Conservation (phyloP, 345 rosid species). For the Syzygium aromaticum region DNA sequence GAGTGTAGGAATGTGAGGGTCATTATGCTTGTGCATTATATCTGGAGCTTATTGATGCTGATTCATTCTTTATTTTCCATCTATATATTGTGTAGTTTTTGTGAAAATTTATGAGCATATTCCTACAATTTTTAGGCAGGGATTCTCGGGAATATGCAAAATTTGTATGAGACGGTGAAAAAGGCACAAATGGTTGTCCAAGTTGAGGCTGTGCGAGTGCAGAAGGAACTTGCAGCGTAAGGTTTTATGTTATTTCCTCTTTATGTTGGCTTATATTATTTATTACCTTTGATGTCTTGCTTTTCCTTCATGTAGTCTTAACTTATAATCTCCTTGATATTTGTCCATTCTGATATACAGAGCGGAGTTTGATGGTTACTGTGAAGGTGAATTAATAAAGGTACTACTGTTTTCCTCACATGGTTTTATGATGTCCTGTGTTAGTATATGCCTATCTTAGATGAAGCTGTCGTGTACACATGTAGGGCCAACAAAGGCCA, state of each 20-base stretch:
- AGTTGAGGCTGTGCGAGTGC: slow-evolving; percentile 90
- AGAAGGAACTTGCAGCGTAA: slow-evolving; percentile 85
- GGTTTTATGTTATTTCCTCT: slow-evolving; percentile 6
- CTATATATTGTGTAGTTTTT: not conserved
- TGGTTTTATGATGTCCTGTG: not conserved
- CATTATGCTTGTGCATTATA: not conserved
- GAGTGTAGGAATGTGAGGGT: not conserved
- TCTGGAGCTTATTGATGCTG: not conserved
- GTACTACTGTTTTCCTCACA: slow-evolving; percentile 15
- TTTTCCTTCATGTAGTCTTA: slow-evolving; percentile 3
- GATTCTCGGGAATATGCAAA: slow-evolving; percentile 85
- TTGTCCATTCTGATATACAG: slow-evolving; percentile 33
- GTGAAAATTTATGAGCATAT: slow-evolving; percentile 8
- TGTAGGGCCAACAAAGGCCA: not conserved
- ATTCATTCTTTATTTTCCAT: not conserved
- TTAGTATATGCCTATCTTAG: not conserved
- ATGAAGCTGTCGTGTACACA: not conserved
- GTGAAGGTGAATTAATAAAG: slow-evolving; percentile 94
- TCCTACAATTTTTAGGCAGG: slow-evolving; percentile 51
- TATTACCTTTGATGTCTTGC: not conserved
- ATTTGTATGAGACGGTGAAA: slow-evolving; percentile 82
- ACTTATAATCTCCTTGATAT: not conserved
- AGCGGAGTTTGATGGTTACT: slow-evolving; percentile 92
- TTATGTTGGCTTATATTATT: not conserved
- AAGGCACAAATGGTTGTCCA: slow-evolving; percentile 99